Base-by-base conservation (phyloP, 2,329 filamentous ascomycete genomes). In the Tolypocladium guangdongense region DNA sequence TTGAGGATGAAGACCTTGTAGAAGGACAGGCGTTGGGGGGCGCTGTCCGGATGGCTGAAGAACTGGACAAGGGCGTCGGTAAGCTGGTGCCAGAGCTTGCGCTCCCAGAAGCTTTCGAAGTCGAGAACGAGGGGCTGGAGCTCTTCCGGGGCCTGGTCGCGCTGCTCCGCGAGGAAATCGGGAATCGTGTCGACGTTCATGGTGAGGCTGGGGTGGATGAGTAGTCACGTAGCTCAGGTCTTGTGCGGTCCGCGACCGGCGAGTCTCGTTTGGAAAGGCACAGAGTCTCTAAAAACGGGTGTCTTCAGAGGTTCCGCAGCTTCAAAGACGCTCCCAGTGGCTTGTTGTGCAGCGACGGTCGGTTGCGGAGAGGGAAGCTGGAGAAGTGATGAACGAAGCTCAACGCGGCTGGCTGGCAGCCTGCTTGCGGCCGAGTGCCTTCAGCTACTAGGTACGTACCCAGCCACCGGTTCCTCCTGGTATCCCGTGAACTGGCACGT, bases 21-120 rank as follows among this genome's bases (percentile, higher is more conserved):
- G 71, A 99, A 87, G 56, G 84, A 78, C 74, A 99, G 81, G 66
- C 92, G 86, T 74, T 95, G 90, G 55, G 83, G 78, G 54, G 84
- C 86, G 72, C 91, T 97, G 66, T 85, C 82, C 46, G 87, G 80
- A 63, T 88, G 75, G 65, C 85, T 84, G 76, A 96, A 99, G 80
- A 92, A 96, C 61, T 88, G 81, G 62, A 96, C 78, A 54, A 99
- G 81, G 52, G 86, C 78, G 66, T 96, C 87, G 37, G 93, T 99
- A 61, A 99, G 86, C 74, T 99, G 91, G 76, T 99, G 93, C 93
- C 93, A 99, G 74, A 99, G 81, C 76, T 96, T 96, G 65, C 92
- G 86, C 78, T 99, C 93, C 93, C 93, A 99, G 67, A 84, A 88
- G 69, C 95, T 90, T 77, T 99, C 93, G 61, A 99, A 96, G 64